Percentiles rank a stretch among this genome's conserved stretches.
phyloP scores from a whole-genome alignment of 805 yeast genomes.

The Komagataella mondaviorum region DNA sequence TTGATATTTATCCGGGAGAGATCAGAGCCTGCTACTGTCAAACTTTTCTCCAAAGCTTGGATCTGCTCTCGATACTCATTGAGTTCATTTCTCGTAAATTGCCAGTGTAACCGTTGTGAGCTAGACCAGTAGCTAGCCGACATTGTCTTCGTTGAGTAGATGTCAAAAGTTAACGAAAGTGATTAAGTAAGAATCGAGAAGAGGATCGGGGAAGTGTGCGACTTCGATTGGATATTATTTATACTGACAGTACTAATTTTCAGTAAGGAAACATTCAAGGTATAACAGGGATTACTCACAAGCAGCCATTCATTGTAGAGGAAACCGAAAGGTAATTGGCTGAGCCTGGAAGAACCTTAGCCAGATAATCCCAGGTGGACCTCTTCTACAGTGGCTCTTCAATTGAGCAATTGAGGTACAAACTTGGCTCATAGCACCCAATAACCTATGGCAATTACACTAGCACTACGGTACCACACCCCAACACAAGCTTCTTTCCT shows the following conservation, averaged over 20 bases:
- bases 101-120: constrained; percentile 75
- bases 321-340: background rate
- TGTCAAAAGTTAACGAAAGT: background rate
- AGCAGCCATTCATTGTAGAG: too few relatives aligned
- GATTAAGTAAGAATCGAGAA: background rate
- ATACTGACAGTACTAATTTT: too few relatives aligned
- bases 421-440: background rate
- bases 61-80: constrained; percentile 5
- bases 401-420: background rate
- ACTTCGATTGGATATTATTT: background rate
- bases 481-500: too few relatives aligned
- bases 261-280: too few relatives aligned
- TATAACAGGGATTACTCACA: too few relatives aligned
- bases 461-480: too few relatives aligned
- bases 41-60: constrained; percentile 10
- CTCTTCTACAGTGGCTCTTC: background rate
- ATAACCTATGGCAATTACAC: background rate
- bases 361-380: background rate
- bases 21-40: constrained; percentile 2
- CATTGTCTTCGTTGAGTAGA: constrained; percentile 18
- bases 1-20: constrained; percentile 21
- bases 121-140: constrained; percentile 85
- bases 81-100: constrained; percentile 52
- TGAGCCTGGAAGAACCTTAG: background rate
- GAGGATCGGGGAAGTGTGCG: background rate